Conservation (phyloP, 768 basidiomycete genomes). For the Lyophyllum semitale region DNA sequence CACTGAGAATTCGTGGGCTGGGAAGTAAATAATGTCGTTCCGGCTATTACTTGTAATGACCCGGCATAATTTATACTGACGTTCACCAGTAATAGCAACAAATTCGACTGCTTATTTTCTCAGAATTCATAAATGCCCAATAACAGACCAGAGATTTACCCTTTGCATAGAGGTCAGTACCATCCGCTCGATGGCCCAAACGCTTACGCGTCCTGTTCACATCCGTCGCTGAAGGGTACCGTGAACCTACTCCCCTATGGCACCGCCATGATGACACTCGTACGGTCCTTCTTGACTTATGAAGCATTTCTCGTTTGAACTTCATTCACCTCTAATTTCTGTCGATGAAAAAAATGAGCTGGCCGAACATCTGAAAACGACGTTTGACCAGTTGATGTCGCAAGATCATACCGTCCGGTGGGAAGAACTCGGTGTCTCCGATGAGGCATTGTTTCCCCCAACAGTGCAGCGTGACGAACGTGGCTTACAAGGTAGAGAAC, state of each 20-base stretch:
- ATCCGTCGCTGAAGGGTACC: neutral
- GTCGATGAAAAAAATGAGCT: neutral
- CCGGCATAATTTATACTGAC: too few species aligned
- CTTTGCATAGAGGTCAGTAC: too few species aligned
- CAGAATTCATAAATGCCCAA: too few species aligned
- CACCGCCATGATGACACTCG: neutral
- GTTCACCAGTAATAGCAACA: too few species aligned
- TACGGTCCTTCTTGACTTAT: neutral
- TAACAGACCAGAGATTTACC: too few species aligned
- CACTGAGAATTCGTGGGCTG: too few species aligned
- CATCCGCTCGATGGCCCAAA: too few species aligned
- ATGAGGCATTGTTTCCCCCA: neutral
- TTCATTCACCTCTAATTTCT: neutral
- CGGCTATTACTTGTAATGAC: too few species aligned
- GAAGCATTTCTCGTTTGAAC: neutral
- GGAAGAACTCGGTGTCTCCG: conserved; percentile 1
- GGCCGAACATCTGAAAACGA: neutral
- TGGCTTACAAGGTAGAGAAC: neutral
- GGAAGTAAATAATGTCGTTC: too few species aligned
- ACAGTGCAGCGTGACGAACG: neutral
- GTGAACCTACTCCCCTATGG: neutral
- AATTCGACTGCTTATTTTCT: too few species aligned
- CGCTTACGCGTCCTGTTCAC: too few species aligned
- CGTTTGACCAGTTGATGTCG: neutral
- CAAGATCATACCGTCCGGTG: neutral